Base-by-base conservation (phyloP, 2,329 filamentous ascomycete species). In the Cladosporium phlei region DNA sequence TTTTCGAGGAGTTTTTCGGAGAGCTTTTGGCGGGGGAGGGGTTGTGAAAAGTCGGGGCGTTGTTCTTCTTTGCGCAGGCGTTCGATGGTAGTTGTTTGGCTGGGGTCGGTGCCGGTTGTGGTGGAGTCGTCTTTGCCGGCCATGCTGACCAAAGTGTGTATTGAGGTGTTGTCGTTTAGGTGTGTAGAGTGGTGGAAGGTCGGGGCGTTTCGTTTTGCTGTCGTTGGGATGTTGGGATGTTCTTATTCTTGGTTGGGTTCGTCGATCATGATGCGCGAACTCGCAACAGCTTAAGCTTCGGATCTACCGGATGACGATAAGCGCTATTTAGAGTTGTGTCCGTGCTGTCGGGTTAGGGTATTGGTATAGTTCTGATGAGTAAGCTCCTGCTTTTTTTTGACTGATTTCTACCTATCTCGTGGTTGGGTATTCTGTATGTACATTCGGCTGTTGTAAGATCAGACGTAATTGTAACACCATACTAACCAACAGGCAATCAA, bases 1-100 rank as follows among this genome's bases (percentile, higher is more conserved):
- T 76, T 72, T 27, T 73, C 69, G 63, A 81, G 78, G 2, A 82
- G 64, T 24, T 73, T 69, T 38, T 69, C 67, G n/a, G 77, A 73
- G 11, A 82, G 71, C 51, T 69, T 71, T 57, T 72, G 71, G 47
- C 72, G 67, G 35, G 74, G 66, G n/a, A 74, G 64, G 14, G 69
- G 72, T 53, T 69, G 57, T 10, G 66, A 67, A 63, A 72, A 73
- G 57, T 75, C 72, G 3, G 73, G 73, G 34, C 69, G 64, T n/a
- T n/a, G n/a, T 8, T 67, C 57, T 53, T 72, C 70, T 35, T 58
- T 52, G 45, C 71, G 68, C 47, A 67, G 63, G 54, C 62, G 69
- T 11, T 67, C 64, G 29, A 74, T 67, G 29, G 65, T 65, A 27
- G 63, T 55, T 25, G 65, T 3, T 12, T 24, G 30, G 42, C 42